Evolutionary conservation across 164 flowering plant genomes (phyloP).

Genomic region (Akebia trifoliata): DNA sequence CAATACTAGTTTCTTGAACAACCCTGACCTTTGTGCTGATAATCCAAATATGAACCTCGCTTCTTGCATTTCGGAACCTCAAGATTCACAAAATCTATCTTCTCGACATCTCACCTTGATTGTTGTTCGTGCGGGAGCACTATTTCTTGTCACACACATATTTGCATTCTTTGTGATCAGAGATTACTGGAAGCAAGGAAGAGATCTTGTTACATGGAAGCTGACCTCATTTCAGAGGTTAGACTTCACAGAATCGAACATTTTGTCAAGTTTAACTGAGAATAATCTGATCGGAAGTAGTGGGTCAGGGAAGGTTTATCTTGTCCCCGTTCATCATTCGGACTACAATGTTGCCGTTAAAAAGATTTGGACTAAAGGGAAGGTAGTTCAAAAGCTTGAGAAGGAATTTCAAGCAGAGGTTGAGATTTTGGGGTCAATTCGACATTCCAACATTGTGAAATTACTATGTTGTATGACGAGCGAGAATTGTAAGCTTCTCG

Average conservation of each 20-base stretch:
- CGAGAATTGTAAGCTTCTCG: conserved; percentile 53
- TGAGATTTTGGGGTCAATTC: conserved; percentile 43
- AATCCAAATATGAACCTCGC: conserved; percentile 14
- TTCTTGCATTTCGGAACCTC: conserved; percentile 12
- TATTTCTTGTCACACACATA: conserved; percentile 3
- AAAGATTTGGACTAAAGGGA: conserved; percentile 40
- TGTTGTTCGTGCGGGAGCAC: conserved; percentile 8
- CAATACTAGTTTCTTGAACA: conserved; percentile 44
- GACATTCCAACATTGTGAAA: conserved; percentile 63
- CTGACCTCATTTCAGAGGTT: conserved; percentile 46
- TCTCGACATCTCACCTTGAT: conserved; percentile 17
- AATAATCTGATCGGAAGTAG: conserved; percentile 50
- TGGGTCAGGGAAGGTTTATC: conserved; percentile 65
- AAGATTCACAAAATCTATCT: conserved; percentile 12
- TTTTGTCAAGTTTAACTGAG: conserved; percentile 34
- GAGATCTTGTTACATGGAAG: conserved; percentile 28
- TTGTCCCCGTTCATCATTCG: conserved; percentile 21
- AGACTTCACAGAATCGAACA: conserved; percentile 33
- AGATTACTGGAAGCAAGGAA: conserved; percentile 11
- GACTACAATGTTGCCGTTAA: conserved; percentile 56
- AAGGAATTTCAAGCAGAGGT: conserved; percentile 61
- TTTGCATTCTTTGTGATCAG: conserved; percentile 11
- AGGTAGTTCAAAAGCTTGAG: conserved; percentile 38
- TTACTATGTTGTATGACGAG: conserved; percentile 50
- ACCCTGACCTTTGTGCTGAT: conserved; percentile 40